Evolutionary conservation across 352 stramenopile genomes (phyloP).

Genomic region (Phytophthora constricta): DNA sequence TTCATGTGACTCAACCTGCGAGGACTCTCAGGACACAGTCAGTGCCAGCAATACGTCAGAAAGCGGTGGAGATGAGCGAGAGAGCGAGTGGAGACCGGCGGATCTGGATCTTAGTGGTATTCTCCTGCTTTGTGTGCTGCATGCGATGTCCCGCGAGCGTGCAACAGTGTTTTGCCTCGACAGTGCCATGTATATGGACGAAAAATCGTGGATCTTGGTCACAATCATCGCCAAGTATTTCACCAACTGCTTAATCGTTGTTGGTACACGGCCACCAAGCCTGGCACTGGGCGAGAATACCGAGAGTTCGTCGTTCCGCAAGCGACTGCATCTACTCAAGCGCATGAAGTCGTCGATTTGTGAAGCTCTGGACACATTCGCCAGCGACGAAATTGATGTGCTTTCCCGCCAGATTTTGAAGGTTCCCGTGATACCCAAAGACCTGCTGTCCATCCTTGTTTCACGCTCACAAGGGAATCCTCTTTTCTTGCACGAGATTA

Average conservation of each 20-base stretch:
- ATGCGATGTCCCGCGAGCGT: constrained; percentile 76
- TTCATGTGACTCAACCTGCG: constrained; percentile 8
- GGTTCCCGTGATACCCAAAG: constrained; percentile 59
- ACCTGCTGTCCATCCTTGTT: constrained; percentile 72
- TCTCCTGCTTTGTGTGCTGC: constrained; percentile 75
- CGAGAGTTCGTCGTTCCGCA: constrained; percentile 77
- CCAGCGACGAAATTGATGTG: constrained; percentile 57
- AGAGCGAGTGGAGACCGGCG: constrained; percentile 63
- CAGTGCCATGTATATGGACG: constrained; percentile 89
- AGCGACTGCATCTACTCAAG: constrained; percentile 79
- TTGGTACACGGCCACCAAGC: constrained; percentile 75
- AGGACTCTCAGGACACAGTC: background rate
- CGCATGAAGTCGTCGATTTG: constrained; percentile 59
- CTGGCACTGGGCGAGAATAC: constrained; percentile 71
- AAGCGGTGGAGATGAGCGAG: constrained; percentile 38
- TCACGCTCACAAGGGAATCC: constrained; percentile 84
- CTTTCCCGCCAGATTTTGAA: constrained; percentile 73
- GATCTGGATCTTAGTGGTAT: constrained; percentile 80
- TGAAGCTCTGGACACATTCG: constrained; percentile 61
- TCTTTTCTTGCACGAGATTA: constrained; percentile 86
- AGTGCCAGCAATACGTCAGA: constrained; percentile 22
- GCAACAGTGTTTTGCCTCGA: constrained; percentile 82
- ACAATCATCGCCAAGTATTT: constrained; percentile 88
- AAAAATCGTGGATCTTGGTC: constrained; percentile 84
- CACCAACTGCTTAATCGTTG: constrained; percentile 82